Percentiles rank a stretch among this genome's conserved stretches.
Evolutionary conservation across 441 rosid genomes (phyloP).

Genomic region (Croton laevigatus): DNA sequence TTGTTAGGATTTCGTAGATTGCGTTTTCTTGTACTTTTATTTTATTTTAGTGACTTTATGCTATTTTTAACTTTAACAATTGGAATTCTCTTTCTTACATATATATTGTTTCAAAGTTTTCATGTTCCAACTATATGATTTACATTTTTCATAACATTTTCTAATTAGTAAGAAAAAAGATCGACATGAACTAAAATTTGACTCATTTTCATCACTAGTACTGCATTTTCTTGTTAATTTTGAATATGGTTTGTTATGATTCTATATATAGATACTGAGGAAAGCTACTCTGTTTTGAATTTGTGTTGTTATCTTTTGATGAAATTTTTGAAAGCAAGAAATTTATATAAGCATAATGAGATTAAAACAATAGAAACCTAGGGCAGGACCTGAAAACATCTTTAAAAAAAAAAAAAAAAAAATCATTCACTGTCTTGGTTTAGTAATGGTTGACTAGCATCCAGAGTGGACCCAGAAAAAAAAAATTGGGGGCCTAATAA

Average conservation of each 20-base stretch:
- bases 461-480: too few species aligned
- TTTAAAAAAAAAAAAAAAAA: neutral
- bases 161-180: neutral
- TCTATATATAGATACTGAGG: too few species aligned
- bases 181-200: neutral
- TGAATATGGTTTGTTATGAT: too few species aligned
- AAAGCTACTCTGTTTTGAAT: too few species aligned
- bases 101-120: neutral
- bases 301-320: too few species aligned
- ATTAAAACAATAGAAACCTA: neutral
- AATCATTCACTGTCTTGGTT: neutral
- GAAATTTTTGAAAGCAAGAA: neutral
- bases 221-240: too few species aligned
- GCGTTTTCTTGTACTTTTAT: neutral
- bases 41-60: neutral
- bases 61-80: too few species aligned
- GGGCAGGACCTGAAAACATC: neutral
- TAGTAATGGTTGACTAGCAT: neutral
- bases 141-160: neutral
- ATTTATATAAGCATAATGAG: too few species aligned
- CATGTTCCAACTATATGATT: neutral
- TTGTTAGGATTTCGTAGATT: neutral
- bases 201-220: neutral
- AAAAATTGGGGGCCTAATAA: too few species aligned
- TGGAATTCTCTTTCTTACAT: neutral